Conservation (phyloP, 2,329 filamentous ascomycete species). For the Calonectria henricotiae region DNA sequence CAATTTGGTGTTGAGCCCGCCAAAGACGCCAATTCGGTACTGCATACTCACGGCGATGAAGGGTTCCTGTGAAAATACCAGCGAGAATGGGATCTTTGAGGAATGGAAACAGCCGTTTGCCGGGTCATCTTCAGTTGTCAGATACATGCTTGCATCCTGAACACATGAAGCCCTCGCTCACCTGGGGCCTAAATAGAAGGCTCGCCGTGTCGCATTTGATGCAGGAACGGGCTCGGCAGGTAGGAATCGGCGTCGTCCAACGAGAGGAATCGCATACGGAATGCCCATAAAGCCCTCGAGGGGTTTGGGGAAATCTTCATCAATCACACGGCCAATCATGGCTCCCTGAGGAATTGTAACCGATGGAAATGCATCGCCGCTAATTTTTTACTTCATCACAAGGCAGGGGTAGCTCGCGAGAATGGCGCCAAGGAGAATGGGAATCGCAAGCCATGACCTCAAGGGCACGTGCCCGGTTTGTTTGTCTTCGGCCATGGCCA, state of each 20-base stretch:
- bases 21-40: constrained; percentile 70
- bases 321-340: constrained; percentile 54
- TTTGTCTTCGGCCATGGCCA: constrained; percentile 42
- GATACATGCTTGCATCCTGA: not conserved
- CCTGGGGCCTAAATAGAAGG: constrained; percentile 49
- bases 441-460: constrained; percentile 40
- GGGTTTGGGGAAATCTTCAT: constrained; percentile 54
- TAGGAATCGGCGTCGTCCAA: constrained; percentile 62
- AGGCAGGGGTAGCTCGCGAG: constrained; percentile 40
- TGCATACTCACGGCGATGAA: constrained; percentile 67
- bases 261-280: constrained; percentile 65
- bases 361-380: constrained; percentile 34
- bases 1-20: constrained; percentile 70
- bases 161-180: constrained; percentile 1
- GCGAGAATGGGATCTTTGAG: constrained; percentile 59
- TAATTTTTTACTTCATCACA: constrained; percentile 18
- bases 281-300: constrained; percentile 65
- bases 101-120: constrained; percentile 54
- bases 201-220: constrained; percentile 50
- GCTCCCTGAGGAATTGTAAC: constrained; percentile 55
- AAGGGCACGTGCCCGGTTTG: constrained; percentile 31
- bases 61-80: constrained; percentile 64
- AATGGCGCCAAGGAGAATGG: constrained; percentile 41
- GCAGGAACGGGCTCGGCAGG: constrained; percentile 54
- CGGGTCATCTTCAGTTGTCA: constrained; percentile 51